phyloP scores from a whole-genome alignment of 768 basidiomycete genomes.

The Psilocybe azurescens region DNA sequence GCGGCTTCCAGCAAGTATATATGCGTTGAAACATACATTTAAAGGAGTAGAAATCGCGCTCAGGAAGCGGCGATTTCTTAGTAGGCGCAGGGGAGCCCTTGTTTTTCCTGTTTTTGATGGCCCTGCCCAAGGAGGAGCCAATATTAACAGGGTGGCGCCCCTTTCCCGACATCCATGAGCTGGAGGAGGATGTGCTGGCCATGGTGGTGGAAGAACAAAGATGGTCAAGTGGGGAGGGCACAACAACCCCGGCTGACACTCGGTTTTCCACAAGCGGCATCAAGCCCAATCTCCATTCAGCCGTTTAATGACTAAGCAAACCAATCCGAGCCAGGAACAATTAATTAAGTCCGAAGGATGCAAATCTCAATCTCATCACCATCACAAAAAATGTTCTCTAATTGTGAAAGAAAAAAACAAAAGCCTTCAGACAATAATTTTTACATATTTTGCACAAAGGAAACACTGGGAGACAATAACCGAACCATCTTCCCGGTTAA shows the following conservation, averaged over 20 bases:
- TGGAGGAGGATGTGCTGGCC: slow-evolving; percentile 37
- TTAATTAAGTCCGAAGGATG: slow-evolving; percentile 1
- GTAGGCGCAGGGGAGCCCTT: slow-evolving; percentile 50
- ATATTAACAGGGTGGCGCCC: slow-evolving; percentile 18
- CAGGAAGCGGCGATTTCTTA: slow-evolving; percentile 54
- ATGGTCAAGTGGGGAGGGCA: neutral
- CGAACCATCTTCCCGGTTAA: too few species aligned
- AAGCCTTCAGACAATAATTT: neutral
- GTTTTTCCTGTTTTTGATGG: slow-evolving; percentile 73
- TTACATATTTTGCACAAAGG: too few species aligned
- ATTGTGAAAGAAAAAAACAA: neutral
- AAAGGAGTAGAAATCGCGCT: slow-evolving; percentile 78
- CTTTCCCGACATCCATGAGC: slow-evolving; percentile 56
- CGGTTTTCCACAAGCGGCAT: slow-evolving; percentile 10
- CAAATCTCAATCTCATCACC: neutral
- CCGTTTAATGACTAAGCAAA: neutral
- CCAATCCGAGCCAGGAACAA: slow-evolving; percentile 6
- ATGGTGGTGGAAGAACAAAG: slow-evolving; percentile 35
- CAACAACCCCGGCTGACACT: slow-evolving; percentile 17
- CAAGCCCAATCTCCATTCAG: slow-evolving; percentile 10
- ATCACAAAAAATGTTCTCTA: neutral
- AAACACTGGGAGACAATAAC: too few species aligned
- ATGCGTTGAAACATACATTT: slow-evolving; percentile 56
- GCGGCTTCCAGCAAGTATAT: neutral
- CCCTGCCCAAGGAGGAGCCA: slow-evolving; percentile 34